Base-by-base conservation (phyloP, 257 asterid genomes). In the Salvia miltiorrhiza region DNA sequence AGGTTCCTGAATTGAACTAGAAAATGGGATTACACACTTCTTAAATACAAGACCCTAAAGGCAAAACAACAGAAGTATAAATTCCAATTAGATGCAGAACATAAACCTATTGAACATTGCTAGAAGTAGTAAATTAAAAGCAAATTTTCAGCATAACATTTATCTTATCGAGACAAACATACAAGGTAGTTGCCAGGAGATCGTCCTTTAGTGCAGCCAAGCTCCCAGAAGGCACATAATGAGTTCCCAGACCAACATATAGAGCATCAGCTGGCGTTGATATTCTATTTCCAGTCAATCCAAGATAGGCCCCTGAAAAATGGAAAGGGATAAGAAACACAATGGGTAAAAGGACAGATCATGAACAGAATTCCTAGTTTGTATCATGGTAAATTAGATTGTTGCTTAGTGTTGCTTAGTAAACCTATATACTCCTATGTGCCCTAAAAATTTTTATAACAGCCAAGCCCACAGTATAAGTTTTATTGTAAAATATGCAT, bases 211-310 rank as follows among this genome's bases (percentile, higher is more conserved):
- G 73, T 53, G 86, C 69, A 69, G 81, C 83, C 82, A 90, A 82
- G 75, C 85, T 88, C 69, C 82, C 92, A 65, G 96, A 88, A 69
- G 96, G 99, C 56, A 90, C 92, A 79, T 85, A 88, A 76, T 93
- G 99, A 19, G 92, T 85, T 62, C 97, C 97, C 59, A 93, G 84
- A 63, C 99, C 99, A 69, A 85, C 85, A 77, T 84, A 93, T 17
- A 93, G 81, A 78, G 99, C 99, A 87, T 93, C 99, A 65, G 97
- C 90, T 74, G 99, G 97, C 0, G 93, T 87, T 56, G 97, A 87
- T 72, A 93, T 64, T 75, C 96, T 86, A 80, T 78, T 83, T 59
- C 99, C 99, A 48, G 99, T 93, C 81, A 93, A 80, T 75, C 96
- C 99, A 77, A 93, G 97, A 80, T 90, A 93, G 61, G 90, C 84